These are phyloP conservation scores for Solanum sejunctum DNA, from an alignment of 257 asterid genomes.

Conservation along the genomic window DNA sequence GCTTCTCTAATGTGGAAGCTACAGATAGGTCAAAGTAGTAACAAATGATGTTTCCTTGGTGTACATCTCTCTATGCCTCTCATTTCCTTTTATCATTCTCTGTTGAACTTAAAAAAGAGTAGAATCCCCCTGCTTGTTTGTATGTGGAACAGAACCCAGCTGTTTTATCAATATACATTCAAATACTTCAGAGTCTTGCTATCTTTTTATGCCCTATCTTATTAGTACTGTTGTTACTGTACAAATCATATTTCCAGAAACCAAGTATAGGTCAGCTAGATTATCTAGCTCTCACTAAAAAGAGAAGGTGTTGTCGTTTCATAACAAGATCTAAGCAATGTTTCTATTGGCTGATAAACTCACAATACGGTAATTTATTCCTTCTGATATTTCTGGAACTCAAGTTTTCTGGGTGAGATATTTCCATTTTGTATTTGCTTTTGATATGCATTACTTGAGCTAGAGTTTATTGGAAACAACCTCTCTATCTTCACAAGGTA, in stretches of 20 bases:
- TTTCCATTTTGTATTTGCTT: not conserved
- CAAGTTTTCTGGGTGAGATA: not conserved
- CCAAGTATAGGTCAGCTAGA: not conserved
- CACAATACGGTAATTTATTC: too few species aligned
- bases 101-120: not conserved
- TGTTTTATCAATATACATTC: not conserved
- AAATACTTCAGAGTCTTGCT: not conserved
- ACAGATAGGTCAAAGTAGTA: too few species aligned
- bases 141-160: not conserved
- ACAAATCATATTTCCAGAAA: not conserved
- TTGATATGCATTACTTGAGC: not conserved
- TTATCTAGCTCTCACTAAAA: not conserved
- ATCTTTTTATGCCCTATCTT: not conserved
- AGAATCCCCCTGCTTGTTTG: not conserved
- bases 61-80: not conserved
- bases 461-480: not conserved
- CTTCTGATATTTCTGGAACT: not conserved
- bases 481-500: not conserved
- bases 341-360: not conserved
- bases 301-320: not conserved
- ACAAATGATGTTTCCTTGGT: too few species aligned
- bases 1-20: too few species aligned
- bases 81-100: not conserved
- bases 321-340: not conserved
- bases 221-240: not conserved